Evolutionary conservation across 129 eudicot species (phyloP).

Genomic region (Helianthus annuus): HanXRQr2.0-SUNRISE NC_035447.2:88988093-88988592

Average conservation of each 20-base stretch:
- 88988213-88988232: neutral
- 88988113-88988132: conserved; percentile 79
- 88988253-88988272: neutral
- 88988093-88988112: conserved; percentile 90
- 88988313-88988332: conserved; percentile 85
- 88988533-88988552: neutral
- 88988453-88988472: neutral
- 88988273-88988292: neutral
- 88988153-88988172: conserved; percentile 93
- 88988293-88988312: conserved; percentile 11
- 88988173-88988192: conserved; percentile 4
- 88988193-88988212: neutral
- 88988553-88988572: neutral
- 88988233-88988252: neutral
- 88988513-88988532: conserved; percentile 14
- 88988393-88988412: conserved; percentile 87
- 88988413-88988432: conserved; percentile 77
- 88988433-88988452: neutral
- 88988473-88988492: conserved; percentile 17
- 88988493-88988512: neutral
- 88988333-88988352: conserved; percentile 95
- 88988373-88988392: conserved; percentile 86
- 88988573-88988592: neutral
- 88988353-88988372: conserved; percentile 90
- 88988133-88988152: conserved; percentile 79